Evolutionary conservation across 2,329 filamentous ascomycete genomes (phyloP), one percentile per base, ranked within the genome.

Genomic region (Phialophora chinensis): DNA sequence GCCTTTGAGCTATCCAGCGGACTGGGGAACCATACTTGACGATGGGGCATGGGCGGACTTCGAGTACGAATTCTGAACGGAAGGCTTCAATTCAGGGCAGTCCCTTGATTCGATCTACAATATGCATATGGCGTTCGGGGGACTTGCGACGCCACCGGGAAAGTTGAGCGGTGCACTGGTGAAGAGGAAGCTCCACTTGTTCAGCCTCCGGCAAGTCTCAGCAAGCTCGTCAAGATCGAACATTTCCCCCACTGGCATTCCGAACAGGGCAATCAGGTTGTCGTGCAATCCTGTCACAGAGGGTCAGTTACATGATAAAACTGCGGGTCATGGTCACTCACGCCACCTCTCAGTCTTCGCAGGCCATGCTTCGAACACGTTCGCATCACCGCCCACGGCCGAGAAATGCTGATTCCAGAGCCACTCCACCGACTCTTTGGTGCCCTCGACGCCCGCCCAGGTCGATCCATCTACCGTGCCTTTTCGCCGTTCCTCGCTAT

Each of bases 341-440:
- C 63, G 47, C 29, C 47, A 64, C 53, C 35, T 55, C 17, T 67
- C 64, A 17, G 63, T 58, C 49, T 67, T 62, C 14, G 85, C 84
- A 1, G 88, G 87, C 76, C 86, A 85, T 0, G 84, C 83, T 77
- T 92, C 90, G 68, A 91, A 90, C 0, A 84, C 81, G 25, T 84
- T 85, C 17, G 83, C 79, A 73, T 92, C 90, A 0, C 87, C 86
- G 0, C 84, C 87, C 0, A 90, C 88, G 0, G 85, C 87, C 0
- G 88, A 82, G 70, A 92, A 91, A 59, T 88, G 87, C 69, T 84
- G 85, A 73, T 91, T 87, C 80, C 90, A 89, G 63, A 91, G 68
- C 88, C 89, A 92, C 60, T 85, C 83, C 3, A 86, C 78, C 2
- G 88, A 83, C 52, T 83, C 83, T 56, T 85, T 77, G 55, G 85